These are phyloP conservation scores for Saksenaea oblongispora DNA, from an alignment of 371 early-diverging fungal genomes.

Conservation along the genomic window DNA sequence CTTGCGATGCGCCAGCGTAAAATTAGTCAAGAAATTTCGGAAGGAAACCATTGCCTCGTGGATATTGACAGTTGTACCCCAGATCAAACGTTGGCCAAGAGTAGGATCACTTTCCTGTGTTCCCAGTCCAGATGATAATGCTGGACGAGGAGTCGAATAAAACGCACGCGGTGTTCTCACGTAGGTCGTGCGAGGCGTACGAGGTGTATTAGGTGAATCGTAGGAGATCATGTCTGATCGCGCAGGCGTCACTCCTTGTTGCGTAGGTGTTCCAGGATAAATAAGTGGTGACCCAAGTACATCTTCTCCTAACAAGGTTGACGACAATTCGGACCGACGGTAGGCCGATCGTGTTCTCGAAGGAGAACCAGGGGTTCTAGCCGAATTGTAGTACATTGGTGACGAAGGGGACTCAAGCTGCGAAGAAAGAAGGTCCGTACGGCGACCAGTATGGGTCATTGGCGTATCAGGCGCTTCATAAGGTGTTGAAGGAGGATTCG, in stretches of 20 bases:
- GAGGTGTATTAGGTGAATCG: constrained; percentile 30
- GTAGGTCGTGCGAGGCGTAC: constrained; percentile 38
- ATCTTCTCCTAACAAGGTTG: constrained; percentile 40
- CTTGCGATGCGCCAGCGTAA: constrained; percentile 68
- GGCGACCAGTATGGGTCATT: constrained; percentile 19
- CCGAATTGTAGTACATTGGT: constrained; percentile 18
- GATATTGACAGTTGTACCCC: constrained; percentile 99
- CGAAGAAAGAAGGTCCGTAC: constrained; percentile 24
- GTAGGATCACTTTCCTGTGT: constrained; percentile 52
- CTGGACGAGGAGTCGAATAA: constrained; percentile 13
- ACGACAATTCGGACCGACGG: constrained; percentile 46
- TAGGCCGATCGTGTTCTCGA: constrained; percentile 15
- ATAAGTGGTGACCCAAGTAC: constrained; percentile 39
- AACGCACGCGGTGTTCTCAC: constrained; percentile 36
- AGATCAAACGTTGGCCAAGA: constrained; percentile 73
- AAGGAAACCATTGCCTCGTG: constrained; percentile 90
- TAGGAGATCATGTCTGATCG: constrained; percentile 19
- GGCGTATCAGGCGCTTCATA: constrained; percentile 33
- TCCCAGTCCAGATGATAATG: constrained; percentile 21
- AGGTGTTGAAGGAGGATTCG: constrained; percentile 23
- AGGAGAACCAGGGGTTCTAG: constrained; percentile 36
- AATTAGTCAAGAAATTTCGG: constrained; percentile 85
- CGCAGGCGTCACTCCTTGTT: not conserved
- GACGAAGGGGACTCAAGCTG: constrained; percentile 28
- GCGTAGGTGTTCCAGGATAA: constrained; percentile 45